Evolutionary conservation across 441 rosid genomes (phyloP), one percentile per base, ranked within the genome.

Genomic region (Aquilaria agallochum): DNA sequence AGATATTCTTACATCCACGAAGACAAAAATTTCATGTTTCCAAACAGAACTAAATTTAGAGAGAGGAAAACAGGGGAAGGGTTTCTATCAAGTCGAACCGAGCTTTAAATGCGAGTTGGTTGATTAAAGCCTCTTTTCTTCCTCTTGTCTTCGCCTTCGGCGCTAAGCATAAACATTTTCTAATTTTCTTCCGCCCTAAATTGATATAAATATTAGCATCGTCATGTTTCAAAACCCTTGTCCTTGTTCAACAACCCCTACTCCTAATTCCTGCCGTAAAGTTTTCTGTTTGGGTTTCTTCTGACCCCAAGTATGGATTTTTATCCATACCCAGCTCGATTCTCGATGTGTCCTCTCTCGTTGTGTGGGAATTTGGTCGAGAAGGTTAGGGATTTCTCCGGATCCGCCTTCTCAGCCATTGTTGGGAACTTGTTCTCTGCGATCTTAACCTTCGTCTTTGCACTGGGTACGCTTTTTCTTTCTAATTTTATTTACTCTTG

Each of bases 371-470:
- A 80, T 74, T 77, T 83, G 70, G 68, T 89, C 50, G 85, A 79
- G 14, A 83, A 79, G 77, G 78, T 86, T 53, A 82, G 76, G 68
- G 82, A 80, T 62, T 75, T 81, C 63, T 85, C 75, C 74, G 77
- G 67, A 66, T 86, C 83, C 67, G 94, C 90, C 1, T 76, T 89
- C 42, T 85, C 96, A 33, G 95, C 92, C 36, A 74, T 89, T 63
- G 65, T 91, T 48, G 97, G 95, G n/a, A 94, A 86, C 73, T 70
- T 94, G 47, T 78, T 91, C 85, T 91, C 97, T 7, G 96, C 99
- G 59, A 81, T 94, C 84, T 84, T 94, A 73, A 94, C 96, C 62
- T 94, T 91, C 83, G 89, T 91, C 87, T 94, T 94, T 74, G 97
- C 99, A 0, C 64, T 89, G 78, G 97, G 99, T 94, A 73, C 1